These are phyloP conservation scores for Auricularia sp. DNA, from an alignment of 768 basidiomycete species.

Conservation along the genomic window DNA sequence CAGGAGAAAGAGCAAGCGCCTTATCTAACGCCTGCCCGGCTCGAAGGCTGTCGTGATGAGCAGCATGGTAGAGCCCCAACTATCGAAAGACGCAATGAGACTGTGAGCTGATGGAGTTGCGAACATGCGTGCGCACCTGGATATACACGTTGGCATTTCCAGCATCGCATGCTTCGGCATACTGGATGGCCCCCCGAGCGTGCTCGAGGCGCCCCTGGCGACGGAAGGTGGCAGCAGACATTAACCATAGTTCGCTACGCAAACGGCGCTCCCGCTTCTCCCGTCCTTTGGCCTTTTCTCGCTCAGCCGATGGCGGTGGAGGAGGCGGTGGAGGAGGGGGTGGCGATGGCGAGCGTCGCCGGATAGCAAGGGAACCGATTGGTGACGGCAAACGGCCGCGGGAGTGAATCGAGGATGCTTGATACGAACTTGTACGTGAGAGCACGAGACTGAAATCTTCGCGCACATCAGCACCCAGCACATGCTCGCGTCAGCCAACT, in stretches of 20 bases:
- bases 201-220: conserved; percentile 85
- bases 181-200: conserved; percentile 82
- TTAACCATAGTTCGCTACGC: conserved; percentile 83
- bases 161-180: conserved; percentile 85
- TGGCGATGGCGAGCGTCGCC: conserved; percentile 16
- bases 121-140: conserved; percentile 47
- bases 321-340: conserved; percentile 38
- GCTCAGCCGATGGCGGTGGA: conserved; percentile 24
- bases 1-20: conserved; percentile 76
- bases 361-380: background rate
- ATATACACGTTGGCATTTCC: conserved; percentile 88
- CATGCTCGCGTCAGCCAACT: conserved; percentile 2
- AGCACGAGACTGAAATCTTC: conserved; percentile 63
- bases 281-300: conserved; percentile 23
- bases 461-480: background rate
- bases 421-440: conserved; percentile 47
- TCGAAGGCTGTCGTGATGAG: conserved; percentile 36
- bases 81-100: conserved; percentile 18
- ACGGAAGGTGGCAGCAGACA: conserved; percentile 90
- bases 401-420: conserved; percentile 78
- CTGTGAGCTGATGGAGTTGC: background rate
- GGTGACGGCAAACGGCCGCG: conserved; percentile 28
- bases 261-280: conserved; percentile 52
- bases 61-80: conserved; percentile 67
- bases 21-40: conserved; percentile 77